Conservation (phyloP, 768 basidiomycete species). For the Boletus huronensis region DNA sequence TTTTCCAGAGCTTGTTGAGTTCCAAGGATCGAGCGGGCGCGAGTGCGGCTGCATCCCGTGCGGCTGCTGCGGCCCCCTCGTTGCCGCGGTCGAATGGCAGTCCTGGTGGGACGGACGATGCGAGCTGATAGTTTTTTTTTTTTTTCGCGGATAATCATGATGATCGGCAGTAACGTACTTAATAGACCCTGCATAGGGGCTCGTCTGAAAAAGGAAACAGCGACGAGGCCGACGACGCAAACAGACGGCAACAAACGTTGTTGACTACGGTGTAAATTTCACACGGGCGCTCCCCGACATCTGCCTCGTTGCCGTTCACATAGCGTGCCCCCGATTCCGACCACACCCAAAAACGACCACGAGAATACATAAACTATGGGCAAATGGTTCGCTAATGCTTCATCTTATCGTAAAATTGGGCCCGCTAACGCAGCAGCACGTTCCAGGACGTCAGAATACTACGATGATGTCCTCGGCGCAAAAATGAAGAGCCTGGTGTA, state of each 20-base stretch:
- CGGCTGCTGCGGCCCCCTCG: conserved; percentile 8
- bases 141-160: no score
- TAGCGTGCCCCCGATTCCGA: conserved; percentile 1
- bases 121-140: conserved; percentile 31
- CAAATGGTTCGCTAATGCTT: conserved; percentile 53
- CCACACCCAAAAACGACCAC: conserved; percentile 5
- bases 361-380: conserved; percentile 47
- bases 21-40: conserved; percentile 55
- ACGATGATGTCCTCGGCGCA: conserved; percentile 67
- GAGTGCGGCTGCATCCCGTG: conserved; percentile 30
- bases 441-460: conserved; percentile 64
- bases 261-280: conserved; percentile 20
- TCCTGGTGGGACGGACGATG: conserved; percentile 37
- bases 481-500: conserved; percentile 82
- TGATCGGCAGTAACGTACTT: no score
- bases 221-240: conserved; percentile 3
- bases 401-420: not conserved
- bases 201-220: not conserved
- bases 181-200: not conserved
- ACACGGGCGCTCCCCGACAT: conserved; percentile 19
- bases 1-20: conserved; percentile 79
- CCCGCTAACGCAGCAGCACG: not conserved
- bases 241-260: conserved; percentile 17
- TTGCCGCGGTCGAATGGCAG: conserved; percentile 35
- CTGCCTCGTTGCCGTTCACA: conserved; percentile 25